Evolutionary conservation across 805 yeast genomes (phyloP).

Genomic region (Isabelozyma pseudorhagii): DNA sequence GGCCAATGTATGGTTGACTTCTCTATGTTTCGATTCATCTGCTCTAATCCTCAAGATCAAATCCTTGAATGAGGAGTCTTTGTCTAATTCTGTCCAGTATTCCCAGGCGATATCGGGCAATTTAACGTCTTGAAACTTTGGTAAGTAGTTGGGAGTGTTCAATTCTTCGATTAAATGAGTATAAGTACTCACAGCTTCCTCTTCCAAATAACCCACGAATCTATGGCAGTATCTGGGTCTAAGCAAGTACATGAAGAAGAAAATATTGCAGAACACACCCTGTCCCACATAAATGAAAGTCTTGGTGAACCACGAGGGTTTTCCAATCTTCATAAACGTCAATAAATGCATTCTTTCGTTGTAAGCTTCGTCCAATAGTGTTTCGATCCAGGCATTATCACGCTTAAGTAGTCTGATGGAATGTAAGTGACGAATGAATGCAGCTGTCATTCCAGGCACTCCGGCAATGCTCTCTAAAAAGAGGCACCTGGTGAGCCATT

Average conservation of each 20-base stretch:
- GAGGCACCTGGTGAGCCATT: conserved; percentile 62
- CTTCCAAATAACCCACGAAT: conserved; percentile 75
- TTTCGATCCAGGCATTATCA: conserved; percentile 74
- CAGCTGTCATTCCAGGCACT: conserved; percentile 79
- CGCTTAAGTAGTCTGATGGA: conserved; percentile 58
- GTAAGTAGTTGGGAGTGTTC: conserved; percentile 46
- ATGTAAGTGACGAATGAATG: conserved; percentile 66
- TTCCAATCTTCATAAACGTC: conserved; percentile 62
- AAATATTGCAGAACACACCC: conserved; percentile 65
- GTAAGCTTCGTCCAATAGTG: conserved; percentile 71
- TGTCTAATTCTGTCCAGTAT: conserved; percentile 58
- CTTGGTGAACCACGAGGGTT: conserved; percentile 59
- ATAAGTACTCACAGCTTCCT: conserved; percentile 71
- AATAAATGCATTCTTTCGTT: conserved; percentile 76
- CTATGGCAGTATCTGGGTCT: conserved; percentile 68
- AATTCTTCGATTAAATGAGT: conserved; percentile 56
- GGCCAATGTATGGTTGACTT: conserved; percentile 75
- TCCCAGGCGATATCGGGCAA: conserved; percentile 60
- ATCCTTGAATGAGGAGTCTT: conserved; percentile 53
- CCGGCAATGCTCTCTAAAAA: conserved; percentile 74
- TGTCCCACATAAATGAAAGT: conserved; percentile 58
- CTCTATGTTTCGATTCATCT: conserved; percentile 77
- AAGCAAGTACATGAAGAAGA: conserved; percentile 56
- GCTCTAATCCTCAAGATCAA: conserved; percentile 63
- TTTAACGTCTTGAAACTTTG: conserved; percentile 41